A percentile compares a stretch with the other conserved stretches of the same genome.
These are phyloP conservation scores for Talaromyces thailandensis DNA, from an alignment of 495 filamentous ascomycete species.

Conservation along the genomic window DNA sequence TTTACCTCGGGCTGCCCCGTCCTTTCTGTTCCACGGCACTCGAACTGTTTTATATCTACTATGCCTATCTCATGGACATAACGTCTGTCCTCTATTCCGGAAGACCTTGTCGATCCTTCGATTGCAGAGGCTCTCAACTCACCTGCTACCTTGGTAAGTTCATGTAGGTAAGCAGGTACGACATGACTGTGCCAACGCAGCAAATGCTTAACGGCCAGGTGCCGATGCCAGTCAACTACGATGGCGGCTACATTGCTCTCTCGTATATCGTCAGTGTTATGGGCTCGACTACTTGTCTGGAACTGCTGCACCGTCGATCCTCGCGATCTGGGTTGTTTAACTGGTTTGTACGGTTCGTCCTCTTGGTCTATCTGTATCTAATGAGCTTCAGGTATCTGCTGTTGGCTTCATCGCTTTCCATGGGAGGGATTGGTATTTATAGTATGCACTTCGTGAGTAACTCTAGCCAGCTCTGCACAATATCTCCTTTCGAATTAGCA, in stretches of 20 bases:
- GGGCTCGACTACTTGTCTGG: constrained; percentile 69
- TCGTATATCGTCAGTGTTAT: constrained; percentile 73
- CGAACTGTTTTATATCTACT: neutral
- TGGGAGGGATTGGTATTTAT: constrained; percentile 81
- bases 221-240: constrained; percentile 33
- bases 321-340: constrained; percentile 59
- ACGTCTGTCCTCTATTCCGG: neutral
- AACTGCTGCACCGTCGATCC: constrained; percentile 71
- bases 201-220: constrained; percentile 2
- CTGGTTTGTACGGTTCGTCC: constrained; percentile 37
- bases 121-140: neutral
- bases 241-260: constrained; percentile 55
- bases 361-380: neutral
- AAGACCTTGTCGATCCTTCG: neutral
- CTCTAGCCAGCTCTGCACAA: neutral
- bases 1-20: neutral
- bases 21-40: neutral
- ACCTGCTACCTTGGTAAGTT: neutral
- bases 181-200: neutral
- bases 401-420: constrained; percentile 57
- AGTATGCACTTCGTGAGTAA: constrained; percentile 58
- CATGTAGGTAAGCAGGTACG: neutral
- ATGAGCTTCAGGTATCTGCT: constrained; percentile 53
- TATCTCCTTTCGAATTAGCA: neutral
- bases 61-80: neutral